Evolutionary conservation across 345 rosid genomes (phyloP).

Genomic region (Syzygium aromaticum): DNA sequence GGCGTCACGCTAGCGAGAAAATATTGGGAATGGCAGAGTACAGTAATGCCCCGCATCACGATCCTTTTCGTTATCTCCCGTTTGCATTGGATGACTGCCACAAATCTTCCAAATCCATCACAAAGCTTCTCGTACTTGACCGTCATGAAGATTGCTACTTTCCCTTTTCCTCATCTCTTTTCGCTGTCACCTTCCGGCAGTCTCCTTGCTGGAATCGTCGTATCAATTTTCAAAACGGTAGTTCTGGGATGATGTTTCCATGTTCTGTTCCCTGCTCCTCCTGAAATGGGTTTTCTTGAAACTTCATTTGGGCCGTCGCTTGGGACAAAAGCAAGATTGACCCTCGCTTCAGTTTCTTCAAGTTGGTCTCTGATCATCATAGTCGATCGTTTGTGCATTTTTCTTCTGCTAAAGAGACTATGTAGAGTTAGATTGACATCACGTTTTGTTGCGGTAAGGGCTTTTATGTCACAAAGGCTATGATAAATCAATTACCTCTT

Average conservation of each 20-base stretch:
- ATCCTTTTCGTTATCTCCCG: not conserved
- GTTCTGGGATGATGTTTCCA: not conserved
- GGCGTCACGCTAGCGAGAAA: not conserved
- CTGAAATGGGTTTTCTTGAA: not conserved
- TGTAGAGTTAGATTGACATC: not conserved
- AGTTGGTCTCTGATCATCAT: not conserved
- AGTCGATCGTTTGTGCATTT: not conserved
- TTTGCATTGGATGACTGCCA: not conserved
- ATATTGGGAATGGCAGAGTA: not conserved
- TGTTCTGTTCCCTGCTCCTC: not conserved
- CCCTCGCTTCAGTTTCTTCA: not conserved
- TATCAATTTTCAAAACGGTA: not conserved
- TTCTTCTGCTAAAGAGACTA: not conserved
- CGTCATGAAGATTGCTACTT: too few relatives aligned
- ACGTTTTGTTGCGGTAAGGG: not conserved
- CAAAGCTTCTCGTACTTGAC: not conserved
- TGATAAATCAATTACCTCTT: too few relatives aligned
- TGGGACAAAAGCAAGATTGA: not conserved
- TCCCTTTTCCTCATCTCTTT: not conserved
- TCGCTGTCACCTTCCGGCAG: not conserved
- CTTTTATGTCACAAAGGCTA: too few relatives aligned
- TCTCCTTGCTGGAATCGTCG: not conserved
- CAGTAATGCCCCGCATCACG: not conserved
- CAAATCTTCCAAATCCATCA: not conserved
- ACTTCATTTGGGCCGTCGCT: not conserved